Conservation (phyloP, 2,329 filamentous ascomycete species). For the Cladosporium velox region DNA sequence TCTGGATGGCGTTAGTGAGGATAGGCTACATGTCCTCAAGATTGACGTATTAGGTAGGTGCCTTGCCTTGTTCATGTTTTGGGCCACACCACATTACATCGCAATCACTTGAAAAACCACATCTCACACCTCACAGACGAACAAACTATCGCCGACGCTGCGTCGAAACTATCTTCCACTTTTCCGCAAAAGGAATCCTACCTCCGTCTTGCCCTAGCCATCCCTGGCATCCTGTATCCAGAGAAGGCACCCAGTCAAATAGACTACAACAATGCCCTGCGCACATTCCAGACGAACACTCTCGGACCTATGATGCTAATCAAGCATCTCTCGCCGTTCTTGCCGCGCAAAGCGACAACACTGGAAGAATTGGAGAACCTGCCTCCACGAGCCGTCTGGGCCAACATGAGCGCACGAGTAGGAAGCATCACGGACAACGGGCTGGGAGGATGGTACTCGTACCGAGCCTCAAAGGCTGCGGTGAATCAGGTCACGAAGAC, state of each 20-base stretch:
- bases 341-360: slow-evolving; percentile 60
- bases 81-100: not conserved
- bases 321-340: slow-evolving; percentile 71
- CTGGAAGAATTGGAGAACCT: slow-evolving; percentile 36
- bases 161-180: slow-evolving; percentile 44
- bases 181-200: slow-evolving; percentile 50
- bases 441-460: slow-evolving; percentile 79
- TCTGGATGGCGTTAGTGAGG: slow-evolving; percentile 48
- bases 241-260: slow-evolving; percentile 72
- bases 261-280: slow-evolving; percentile 60
- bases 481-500: slow-evolving; percentile 71
- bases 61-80: not conserved
- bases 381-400: slow-evolving; percentile 62
- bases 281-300: slow-evolving; percentile 72
- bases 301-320: slow-evolving; percentile 74
- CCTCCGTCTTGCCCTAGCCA: slow-evolving; percentile 67
- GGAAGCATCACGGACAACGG: slow-evolving; percentile 72
- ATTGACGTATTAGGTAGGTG: slow-evolving; percentile 59
- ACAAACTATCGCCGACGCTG: slow-evolving; percentile 58
- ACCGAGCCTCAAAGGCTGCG: slow-evolving; percentile 73
- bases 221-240: slow-evolving; percentile 71
- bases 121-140: slow-evolving; percentile 54
- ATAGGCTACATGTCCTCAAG: slow-evolving; percentile 54
- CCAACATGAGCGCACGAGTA: slow-evolving; percentile 77
- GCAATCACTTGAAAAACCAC: not conserved